phyloP scores from a whole-genome alignment of 2,329 filamentous ascomycete genomes.

The Penicillium sp. region DNA sequence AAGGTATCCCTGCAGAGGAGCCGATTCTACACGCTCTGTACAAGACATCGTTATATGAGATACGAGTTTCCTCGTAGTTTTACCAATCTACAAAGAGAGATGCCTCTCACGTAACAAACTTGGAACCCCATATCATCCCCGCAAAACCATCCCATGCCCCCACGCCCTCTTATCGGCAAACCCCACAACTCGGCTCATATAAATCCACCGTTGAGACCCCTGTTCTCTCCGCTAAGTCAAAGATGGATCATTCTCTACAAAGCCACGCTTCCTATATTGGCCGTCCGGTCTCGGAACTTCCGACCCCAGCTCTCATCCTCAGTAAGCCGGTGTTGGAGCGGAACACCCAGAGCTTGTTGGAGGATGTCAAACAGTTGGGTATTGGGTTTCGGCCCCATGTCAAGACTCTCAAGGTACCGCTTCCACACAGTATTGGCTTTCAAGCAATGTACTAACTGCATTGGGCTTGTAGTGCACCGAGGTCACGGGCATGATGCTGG shows the following conservation, averaged over 20 bases:
- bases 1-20: no score
- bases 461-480: slow-evolving; percentile 11
- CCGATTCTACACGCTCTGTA: neutral
- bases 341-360: slow-evolving; percentile 38
- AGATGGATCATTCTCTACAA: slow-evolving; percentile 33
- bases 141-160: neutral
- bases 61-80: neutral
- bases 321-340: slow-evolving; percentile 38
- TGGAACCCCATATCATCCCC: neutral
- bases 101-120: neutral
- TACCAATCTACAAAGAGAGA: neutral
- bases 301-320: slow-evolving; percentile 42
- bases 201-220: neutral
- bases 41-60: neutral
- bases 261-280: slow-evolving; percentile 39
- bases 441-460: neutral
- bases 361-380: slow-evolving; percentile 40
- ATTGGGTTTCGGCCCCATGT: slow-evolving; percentile 45
- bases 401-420: slow-evolving; percentile 45
- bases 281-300: slow-evolving; percentile 34
- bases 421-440: neutral
- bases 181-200: neutral
- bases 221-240: neutral
- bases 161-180: neutral
- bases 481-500: slow-evolving; percentile 44